phyloP scores from a whole-genome alignment of 345 rosid species.

The Fremontodendron californicum region DNA sequence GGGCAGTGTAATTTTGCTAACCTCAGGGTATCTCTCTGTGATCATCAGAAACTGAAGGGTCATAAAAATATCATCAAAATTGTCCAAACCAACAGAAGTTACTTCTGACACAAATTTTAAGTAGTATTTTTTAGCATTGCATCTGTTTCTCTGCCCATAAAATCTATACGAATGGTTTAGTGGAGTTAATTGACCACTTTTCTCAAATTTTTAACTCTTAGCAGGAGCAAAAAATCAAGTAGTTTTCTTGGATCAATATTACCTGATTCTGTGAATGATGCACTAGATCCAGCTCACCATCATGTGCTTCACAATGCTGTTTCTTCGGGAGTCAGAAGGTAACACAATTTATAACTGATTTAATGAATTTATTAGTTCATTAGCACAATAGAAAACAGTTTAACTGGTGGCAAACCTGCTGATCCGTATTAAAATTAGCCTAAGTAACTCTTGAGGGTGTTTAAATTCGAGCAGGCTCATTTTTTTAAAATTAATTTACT shows the following conservation, averaged over 20 bases:
- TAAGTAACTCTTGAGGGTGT: not conserved
- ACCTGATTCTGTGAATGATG: constrained; percentile 76
- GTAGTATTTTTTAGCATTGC: not conserved
- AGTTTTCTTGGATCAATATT: constrained; percentile 75
- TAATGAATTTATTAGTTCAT: not conserved
- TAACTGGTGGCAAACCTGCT: not conserved
- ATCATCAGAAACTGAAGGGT: not conserved
- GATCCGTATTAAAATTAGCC: not conserved
- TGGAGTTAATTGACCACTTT: not conserved
- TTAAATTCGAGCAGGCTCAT: not conserved
- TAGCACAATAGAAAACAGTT: not conserved
- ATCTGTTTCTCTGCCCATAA: not conserved
- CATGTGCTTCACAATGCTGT: constrained; percentile 68
- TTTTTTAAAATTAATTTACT: not conserved
- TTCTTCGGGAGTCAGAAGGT: constrained; percentile 76
- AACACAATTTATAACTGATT: constrained; percentile 5
- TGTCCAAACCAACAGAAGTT: not conserved
- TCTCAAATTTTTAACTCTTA: not conserved
- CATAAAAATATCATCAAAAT: constrained; percentile 1
- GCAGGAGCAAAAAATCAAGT: constrained; percentile 60
- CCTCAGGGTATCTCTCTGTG: not conserved
- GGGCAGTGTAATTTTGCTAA: not conserved
- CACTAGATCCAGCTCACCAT: constrained; percentile 72
- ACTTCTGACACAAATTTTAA: not conserved
- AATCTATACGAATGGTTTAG: constrained; percentile 8